Percentiles rank a stretch among this genome's conserved stretches.
These are phyloP conservation scores for Scalesia atractyloides DNA, from an alignment of 129 eudicot genomes.

Conservation along the genomic window DNA sequence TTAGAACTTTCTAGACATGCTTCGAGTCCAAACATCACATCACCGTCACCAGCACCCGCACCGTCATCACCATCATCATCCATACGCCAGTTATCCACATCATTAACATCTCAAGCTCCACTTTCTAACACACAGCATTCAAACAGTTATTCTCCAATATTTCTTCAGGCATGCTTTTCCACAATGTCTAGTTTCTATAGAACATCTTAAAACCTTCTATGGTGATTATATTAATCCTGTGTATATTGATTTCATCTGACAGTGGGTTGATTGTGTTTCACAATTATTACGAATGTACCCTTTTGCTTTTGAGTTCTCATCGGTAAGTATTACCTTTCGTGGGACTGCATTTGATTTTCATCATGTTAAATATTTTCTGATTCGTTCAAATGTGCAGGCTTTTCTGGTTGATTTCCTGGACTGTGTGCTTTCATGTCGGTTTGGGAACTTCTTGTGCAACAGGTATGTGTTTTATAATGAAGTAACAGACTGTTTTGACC, in stretches of 20 bases:
- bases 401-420: slow-evolving; percentile 93
- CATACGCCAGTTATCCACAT: slow-evolving; percentile 62
- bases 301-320: slow-evolving; percentile 88
- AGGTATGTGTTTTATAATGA: slow-evolving; percentile 41
- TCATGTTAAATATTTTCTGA: background rate
- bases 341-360: background rate
- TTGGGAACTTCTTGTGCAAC: slow-evolving; percentile 95
- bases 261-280: slow-evolving; percentile 98
- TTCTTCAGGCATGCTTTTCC: slow-evolving; percentile 64
- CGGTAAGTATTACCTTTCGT: slow-evolving; percentile 55
- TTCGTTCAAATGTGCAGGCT: slow-evolving; percentile 48
- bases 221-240: background rate
- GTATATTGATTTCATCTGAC: slow-evolving; percentile 33
- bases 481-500: background rate
- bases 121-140: slow-evolving; percentile 58
- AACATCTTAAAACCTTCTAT: background rate
- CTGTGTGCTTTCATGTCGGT: slow-evolving; percentile 85
- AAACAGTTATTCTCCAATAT: slow-evolving; percentile 78
- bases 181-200: background rate
- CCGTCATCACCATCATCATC: slow-evolving; percentile 49
- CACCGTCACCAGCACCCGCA: slow-evolving; percentile 54
- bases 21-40: slow-evolving; percentile 67
- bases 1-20: slow-evolving; percentile 71
- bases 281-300: slow-evolving; percentile 95
- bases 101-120: slow-evolving; percentile 59